A percentile compares a stretch with the other conserved stretches of the same genome.
phyloP scores from a whole-genome alignment of 371 early-diverging fungal species.

The Mortierella sp. region DNA sequence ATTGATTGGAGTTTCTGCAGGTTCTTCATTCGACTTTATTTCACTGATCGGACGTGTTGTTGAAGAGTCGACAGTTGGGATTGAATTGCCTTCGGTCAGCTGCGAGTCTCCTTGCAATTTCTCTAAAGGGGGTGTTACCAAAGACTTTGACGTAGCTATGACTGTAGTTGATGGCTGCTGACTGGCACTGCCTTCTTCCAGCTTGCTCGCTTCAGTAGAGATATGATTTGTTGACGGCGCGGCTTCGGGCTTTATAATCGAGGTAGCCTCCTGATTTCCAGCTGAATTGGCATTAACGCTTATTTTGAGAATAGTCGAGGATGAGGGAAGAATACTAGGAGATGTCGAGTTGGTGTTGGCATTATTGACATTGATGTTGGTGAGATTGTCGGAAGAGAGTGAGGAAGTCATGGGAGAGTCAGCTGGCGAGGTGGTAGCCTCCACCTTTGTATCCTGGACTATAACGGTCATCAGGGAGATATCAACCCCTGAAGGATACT shows the following conservation, averaged over 20 bases:
- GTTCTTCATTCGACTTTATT: not conserved
- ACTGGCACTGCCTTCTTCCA: not conserved
- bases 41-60: not conserved
- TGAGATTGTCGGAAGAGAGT: not conserved
- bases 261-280: not conserved
- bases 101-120: not conserved
- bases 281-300: not conserved
- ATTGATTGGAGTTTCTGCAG: not conserved
- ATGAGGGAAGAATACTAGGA: not conserved
- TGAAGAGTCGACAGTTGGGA: not conserved
- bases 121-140: not conserved
- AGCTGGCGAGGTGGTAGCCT: not conserved
- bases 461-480: constrained; percentile 18
- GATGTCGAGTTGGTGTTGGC: not conserved
- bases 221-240: not conserved
- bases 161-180: not conserved
- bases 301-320: not conserved
- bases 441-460: constrained; percentile 21
- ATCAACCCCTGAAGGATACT: constrained; percentile 14
- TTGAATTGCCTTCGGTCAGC: not conserved
- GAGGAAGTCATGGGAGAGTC: constrained; percentile 1
- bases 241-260: not conserved
- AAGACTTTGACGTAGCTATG: not conserved
- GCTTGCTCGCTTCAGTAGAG: not conserved
- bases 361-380: not conserved